These are phyloP conservation scores for Juncus effusus DNA, from an alignment of 176 grass and related monocot genomes.

Conservation along the genomic window DNA sequence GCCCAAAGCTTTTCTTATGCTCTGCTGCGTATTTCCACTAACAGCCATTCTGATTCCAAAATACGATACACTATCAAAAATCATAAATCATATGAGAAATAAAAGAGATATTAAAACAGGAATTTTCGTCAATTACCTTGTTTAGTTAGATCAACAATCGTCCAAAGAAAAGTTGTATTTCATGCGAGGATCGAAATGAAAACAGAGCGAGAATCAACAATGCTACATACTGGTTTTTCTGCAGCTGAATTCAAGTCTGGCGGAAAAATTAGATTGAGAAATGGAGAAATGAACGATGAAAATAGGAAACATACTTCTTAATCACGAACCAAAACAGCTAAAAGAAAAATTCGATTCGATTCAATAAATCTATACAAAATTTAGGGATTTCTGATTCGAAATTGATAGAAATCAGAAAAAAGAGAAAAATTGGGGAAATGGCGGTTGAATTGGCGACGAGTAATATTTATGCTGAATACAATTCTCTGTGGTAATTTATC, in stretches of 20 bases:
- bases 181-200: too few species aligned
- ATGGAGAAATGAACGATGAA: slow-evolving; percentile 5
- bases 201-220: too few species aligned
- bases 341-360: not conserved
- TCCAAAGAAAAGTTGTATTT: too few species aligned
- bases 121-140: too few species aligned
- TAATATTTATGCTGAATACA: not conserved
- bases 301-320: not conserved
- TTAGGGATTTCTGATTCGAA: not conserved
- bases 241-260: slow-evolving; percentile 14
- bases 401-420: not conserved
- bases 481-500: not conserved
- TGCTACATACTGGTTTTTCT: not conserved
- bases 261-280: not conserved
- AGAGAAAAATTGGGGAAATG: slow-evolving; percentile 13
- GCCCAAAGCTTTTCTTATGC: slow-evolving; percentile 82
- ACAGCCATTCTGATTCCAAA: slow-evolving; percentile 45
- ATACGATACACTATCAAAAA: too few species aligned
- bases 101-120: too few species aligned
- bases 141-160: too few species aligned
- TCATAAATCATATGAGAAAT: too few species aligned
- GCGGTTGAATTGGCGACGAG: slow-evolving; percentile 4
- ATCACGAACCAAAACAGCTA: not conserved
- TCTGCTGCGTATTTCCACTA: slow-evolving; percentile 65
- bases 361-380: not conserved